phyloP scores from a whole-genome alignment of 768 basidiomycete species.

The Lentinula aciculospora region DNA sequence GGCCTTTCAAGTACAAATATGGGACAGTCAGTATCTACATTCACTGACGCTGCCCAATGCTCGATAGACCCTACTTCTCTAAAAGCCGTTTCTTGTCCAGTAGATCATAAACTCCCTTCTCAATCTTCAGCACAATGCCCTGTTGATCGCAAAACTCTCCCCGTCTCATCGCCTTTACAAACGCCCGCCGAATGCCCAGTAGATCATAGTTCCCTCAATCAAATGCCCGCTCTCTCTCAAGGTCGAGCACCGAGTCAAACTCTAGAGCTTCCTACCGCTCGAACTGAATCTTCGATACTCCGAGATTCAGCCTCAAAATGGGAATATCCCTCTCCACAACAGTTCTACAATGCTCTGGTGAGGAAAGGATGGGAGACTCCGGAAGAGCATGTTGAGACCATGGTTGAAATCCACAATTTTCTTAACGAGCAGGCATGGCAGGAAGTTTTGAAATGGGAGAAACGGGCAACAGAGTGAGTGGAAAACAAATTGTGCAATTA shows the following conservation, averaged over 20 bases:
- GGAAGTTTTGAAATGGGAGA: constrained; percentile 93
- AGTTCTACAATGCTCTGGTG: constrained; percentile 96
- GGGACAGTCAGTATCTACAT: constrained; percentile 3
- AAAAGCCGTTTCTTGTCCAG: neutral
- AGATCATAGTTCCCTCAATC: constrained; percentile 63
- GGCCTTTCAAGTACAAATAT: neutral
- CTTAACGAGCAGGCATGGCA: constrained; percentile 96
- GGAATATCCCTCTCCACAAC: constrained; percentile 98
- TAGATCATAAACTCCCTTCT: constrained; percentile 9
- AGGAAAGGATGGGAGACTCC: constrained; percentile 97
- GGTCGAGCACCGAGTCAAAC: constrained; percentile 52
- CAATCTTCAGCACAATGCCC: constrained; percentile 29
- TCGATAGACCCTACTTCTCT: constrained; percentile 1
- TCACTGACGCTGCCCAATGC: neutral
- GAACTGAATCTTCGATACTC: constrained; percentile 83
- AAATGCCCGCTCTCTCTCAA: constrained; percentile 85
- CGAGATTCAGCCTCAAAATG: constrained; percentile 56
- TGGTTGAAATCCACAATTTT: constrained; percentile 99
- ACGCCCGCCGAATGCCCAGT: constrained; percentile 43
- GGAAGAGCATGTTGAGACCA: constrained; percentile 91
- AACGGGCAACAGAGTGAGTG: constrained; percentile 54
- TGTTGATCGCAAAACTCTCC: constrained; percentile 23
- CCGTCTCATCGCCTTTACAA: constrained; percentile 11
- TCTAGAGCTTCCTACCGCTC: constrained; percentile 60
- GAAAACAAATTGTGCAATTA: neutral